phyloP scores from a whole-genome alignment of 2,329 filamentous ascomycete genomes.

The Moelleriella libera region DNA sequence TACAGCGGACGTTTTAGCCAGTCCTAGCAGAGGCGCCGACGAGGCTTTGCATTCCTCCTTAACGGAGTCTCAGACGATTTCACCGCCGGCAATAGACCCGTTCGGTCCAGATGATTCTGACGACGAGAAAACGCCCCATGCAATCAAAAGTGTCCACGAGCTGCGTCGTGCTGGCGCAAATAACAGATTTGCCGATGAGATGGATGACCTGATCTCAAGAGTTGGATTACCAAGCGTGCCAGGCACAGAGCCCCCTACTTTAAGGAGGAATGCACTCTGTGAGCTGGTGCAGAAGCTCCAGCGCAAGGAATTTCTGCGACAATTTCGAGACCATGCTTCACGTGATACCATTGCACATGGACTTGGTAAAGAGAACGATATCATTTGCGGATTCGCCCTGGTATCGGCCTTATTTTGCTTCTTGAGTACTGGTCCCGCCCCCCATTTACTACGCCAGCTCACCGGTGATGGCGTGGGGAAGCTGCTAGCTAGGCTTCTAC shows the following conservation, averaged over 20 bases:
- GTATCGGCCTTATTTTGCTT: conserved; percentile 50
- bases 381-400: conserved; percentile 48
- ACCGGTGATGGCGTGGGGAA: conserved; percentile 36
- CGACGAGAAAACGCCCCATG: conserved; percentile 26
- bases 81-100: conserved; percentile 10
- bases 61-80: conserved; percentile 8
- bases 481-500: conserved; percentile 43
- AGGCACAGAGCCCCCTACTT: conserved; percentile 28
- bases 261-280: conserved; percentile 43
- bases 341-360: conserved; percentile 54
- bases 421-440: conserved; percentile 43
- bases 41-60: conserved; percentile 9
- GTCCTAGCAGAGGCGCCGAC: conserved; percentile 2
- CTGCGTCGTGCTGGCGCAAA: conserved; percentile 52
- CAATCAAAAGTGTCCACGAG: conserved; percentile 51
- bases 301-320: conserved; percentile 47
- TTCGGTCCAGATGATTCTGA: conserved; percentile 18
- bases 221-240: conserved; percentile 31
- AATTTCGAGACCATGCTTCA: conserved; percentile 62
- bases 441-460: conserved; percentile 44
- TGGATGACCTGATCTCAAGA: conserved; percentile 48
- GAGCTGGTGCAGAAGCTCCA: conserved; percentile 46
- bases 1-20: conserved; percentile 10
- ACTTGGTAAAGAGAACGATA: conserved; percentile 44
- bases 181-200: conserved; percentile 49